Evolutionary conservation across 257 asterid genomes (phyloP).

Genomic region (Solanum piurae): DNA sequence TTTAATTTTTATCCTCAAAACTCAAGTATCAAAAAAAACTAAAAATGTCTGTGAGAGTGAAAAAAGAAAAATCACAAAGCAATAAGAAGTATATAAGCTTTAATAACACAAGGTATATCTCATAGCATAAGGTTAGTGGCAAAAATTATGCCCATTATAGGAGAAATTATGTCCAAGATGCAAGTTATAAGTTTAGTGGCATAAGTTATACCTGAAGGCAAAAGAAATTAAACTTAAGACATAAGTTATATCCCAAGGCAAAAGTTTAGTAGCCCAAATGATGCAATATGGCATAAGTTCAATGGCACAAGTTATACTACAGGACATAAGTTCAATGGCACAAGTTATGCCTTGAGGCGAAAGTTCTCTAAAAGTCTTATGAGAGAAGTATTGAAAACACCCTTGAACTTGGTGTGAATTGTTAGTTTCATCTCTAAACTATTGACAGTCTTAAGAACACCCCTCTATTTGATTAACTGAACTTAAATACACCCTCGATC

Average conservation of each 20-base stretch:
- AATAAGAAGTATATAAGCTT: not conserved
- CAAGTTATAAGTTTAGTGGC: not conserved
- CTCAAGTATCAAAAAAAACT: not conserved
- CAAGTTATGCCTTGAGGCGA: not conserved
- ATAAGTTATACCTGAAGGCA: no score
- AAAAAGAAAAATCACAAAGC: not conserved
- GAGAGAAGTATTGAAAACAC: not conserved
- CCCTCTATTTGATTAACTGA: no score
- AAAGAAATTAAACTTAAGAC: no score
- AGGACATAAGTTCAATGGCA: not conserved
- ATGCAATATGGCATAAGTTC: not conserved
- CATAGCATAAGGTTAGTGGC: not conserved
- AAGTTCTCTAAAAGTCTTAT: not conserved
- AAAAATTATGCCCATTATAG: no score
- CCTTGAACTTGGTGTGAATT: no score
- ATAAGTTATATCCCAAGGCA: not conserved
- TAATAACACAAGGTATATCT: not conserved
- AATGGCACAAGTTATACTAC: no score
- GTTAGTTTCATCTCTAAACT: no score
- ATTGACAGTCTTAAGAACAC: not conserved
- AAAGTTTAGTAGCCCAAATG: not conserved
- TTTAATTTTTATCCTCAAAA: not conserved
- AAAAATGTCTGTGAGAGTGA: not conserved
- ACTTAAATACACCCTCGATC: not conserved
- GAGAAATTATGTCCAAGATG: not conserved